These are phyloP conservation scores for Theobroma cacao DNA, from an alignment of 345 rosid species.

Conservation along the genomic window DNA sequence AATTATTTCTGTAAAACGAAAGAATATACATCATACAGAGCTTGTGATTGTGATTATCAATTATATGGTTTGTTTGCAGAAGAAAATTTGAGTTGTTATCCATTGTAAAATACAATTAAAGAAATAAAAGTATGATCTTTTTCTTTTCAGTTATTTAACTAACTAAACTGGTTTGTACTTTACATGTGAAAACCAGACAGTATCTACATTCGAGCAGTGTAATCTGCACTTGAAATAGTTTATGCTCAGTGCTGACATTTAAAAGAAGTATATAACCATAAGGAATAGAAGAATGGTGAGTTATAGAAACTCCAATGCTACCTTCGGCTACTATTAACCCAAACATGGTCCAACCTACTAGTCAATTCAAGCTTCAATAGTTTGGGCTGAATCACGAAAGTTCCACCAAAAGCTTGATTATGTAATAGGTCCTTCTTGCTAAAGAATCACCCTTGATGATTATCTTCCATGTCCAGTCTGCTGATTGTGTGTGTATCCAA, in stretches of 20 bases:
- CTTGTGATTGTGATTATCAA: conserved; percentile 6
- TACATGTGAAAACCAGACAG: too few relatives aligned
- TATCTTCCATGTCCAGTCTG: not conserved
- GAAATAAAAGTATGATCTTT: not conserved
- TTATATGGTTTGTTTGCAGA: not conserved
- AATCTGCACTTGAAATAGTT: too few relatives aligned
- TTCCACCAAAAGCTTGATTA: not conserved
- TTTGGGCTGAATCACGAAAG: not conserved
- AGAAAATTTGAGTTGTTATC: not conserved
- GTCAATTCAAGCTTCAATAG: too few relatives aligned
- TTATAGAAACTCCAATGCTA: not conserved
- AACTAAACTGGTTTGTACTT: not conserved
- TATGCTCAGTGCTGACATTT: too few relatives aligned
- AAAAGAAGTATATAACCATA: too few relatives aligned
- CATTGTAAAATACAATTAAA: not conserved
- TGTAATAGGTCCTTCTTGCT: not conserved
- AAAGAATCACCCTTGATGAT: not conserved
- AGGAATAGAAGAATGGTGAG: too few relatives aligned
- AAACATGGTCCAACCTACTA: not conserved
- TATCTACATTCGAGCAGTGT: too few relatives aligned
- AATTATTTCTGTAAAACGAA: not conserved
- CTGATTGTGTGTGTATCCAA: not conserved
- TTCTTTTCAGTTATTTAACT: not conserved
- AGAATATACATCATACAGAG: not conserved
- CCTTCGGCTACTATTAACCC: not conserved